Percentiles rank a stretch among this genome's conserved stretches.
phyloP scores from a whole-genome alignment of 2,329 filamentous ascomycete genomes.

The Penicillium sp. region DNA sequence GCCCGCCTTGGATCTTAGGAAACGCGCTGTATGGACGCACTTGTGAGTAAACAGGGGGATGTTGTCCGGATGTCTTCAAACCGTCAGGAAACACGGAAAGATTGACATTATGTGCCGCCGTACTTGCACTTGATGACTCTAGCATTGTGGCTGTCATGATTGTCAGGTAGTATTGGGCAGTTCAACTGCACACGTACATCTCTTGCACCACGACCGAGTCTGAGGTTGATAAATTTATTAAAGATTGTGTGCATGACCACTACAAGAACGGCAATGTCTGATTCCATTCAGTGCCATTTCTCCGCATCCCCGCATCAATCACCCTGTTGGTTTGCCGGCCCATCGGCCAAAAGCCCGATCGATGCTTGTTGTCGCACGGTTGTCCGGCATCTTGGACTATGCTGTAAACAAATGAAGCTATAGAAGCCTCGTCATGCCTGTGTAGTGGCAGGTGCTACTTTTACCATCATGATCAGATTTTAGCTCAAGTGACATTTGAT shows the following conservation, averaged over 20 bases:
- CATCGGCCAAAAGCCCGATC: conserved; percentile 4
- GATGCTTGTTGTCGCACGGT: conserved; percentile 8
- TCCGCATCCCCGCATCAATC: not conserved
- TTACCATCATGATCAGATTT: too few relatives aligned
- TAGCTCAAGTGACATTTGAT: too few relatives aligned
- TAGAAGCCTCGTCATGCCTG: too few relatives aligned
- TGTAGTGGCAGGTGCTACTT: too few relatives aligned
- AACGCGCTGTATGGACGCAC: conserved; percentile 61
- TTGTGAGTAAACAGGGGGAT: conserved; percentile 57
- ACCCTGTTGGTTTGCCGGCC: conserved; percentile 7
- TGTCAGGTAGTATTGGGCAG: not conserved
- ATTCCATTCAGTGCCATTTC: not conserved
- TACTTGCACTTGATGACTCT: not conserved
- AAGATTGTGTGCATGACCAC: too few relatives aligned
- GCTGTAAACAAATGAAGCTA: too few relatives aligned
- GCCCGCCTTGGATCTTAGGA: conserved; percentile 61
- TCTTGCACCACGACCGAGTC: too few relatives aligned
- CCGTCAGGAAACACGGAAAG: conserved; percentile 53
- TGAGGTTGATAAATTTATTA: too few relatives aligned
- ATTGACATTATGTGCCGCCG: not conserved
- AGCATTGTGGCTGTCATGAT: conserved; percentile 8
- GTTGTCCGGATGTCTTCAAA: conserved; percentile 63
- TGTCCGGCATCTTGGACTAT: not conserved
- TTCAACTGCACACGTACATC: too few relatives aligned
- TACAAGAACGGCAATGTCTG: too few relatives aligned